Evolutionary conservation across 768 basidiomycete genomes (phyloP), one percentile per base, ranked within the genome.

Genomic region (Pleurotus tuoliensis): DNA sequence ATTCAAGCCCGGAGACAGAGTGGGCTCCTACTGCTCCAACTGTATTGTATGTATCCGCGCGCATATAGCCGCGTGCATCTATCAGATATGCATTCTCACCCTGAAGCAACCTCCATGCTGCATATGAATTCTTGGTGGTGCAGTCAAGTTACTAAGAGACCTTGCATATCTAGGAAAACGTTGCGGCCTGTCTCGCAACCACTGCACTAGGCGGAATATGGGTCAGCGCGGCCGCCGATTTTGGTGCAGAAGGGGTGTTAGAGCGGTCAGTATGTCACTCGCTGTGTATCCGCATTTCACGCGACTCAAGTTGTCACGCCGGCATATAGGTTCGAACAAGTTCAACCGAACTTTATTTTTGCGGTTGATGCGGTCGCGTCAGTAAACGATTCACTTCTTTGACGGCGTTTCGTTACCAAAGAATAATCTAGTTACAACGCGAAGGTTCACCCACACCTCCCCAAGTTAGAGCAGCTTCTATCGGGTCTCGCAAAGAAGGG

Each of bases 181-280:
- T 87, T 5, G 83, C 76, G 15, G 82, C 83, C 1, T 86, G 82
- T 67, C 79, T 90, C 24, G 87, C 87, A 5, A 77, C 86, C 15
- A 73, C 84, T 39, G 87, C 88, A 43, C 38, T 47, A 40, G 58
- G 58, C 15, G 88, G 78, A n/a, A 88, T 92, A 43, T 93, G 89
- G 87, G 88, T 90, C 44, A 85, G 83, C 63, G 88, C 88, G 12
- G 88, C 90, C 15, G 83, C 89, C 13, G 90, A 92, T 69, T 92
- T 92, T 69, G 90, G 87, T n/a, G 73, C 87, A 16, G 79, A 83
- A 59, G 90, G 90, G 8, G 87, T 90, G 2, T 71, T 87, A 43
- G 89, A 93, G 70, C 79, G 91, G 78, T 84, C 62, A 58, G 70
- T 63, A 20, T 57, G 13, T 39, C 30, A 55, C 9, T 34, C 30